These are phyloP conservation scores for Penicillium occitanis DNA, from an alignment of 2,329 filamentous ascomycete genomes.

Conservation along the genomic window DNA sequence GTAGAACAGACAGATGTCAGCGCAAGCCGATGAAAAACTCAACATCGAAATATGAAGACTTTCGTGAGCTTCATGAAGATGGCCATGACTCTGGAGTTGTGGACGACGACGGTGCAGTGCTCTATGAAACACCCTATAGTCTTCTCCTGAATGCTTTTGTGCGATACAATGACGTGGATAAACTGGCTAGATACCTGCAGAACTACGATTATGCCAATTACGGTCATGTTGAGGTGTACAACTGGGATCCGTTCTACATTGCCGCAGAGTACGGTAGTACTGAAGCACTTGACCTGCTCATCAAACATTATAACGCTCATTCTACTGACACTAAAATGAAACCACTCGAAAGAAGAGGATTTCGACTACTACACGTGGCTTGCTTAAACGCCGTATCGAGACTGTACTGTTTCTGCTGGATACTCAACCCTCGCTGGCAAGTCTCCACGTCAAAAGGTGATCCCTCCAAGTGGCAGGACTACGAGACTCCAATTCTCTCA, in stretches of 20 bases:
- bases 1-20: neutral
- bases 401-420: slow-evolving; percentile 15
- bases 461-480: neutral
- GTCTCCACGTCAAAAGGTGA: slow-evolving; percentile 9
- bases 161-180: slow-evolving; percentile 1
- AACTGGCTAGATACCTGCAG: slow-evolving; percentile 10
- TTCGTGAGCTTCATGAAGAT: neutral
- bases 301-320: slow-evolving; percentile 15
- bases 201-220: neutral
- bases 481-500: slow-evolving; percentile 4
- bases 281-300: slow-evolving; percentile 15
- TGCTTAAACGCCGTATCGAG: slow-evolving; percentile 14
- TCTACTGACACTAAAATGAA: slow-evolving; percentile 5
- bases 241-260: too few species aligned
- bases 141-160: slow-evolving; percentile 10
- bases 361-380: slow-evolving; percentile 9
- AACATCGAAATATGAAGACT: neutral
- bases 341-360: slow-evolving; percentile 8
- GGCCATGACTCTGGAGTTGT: neutral
- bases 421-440: slow-evolving; percentile 6
- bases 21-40: neutral
- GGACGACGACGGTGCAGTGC: slow-evolving; percentile 10
- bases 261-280: neutral
- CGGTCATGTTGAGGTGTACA: neutral
- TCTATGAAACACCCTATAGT: slow-evolving; percentile 16